Base-by-base conservation (phyloP, 176 grass and related monocot species). In the Avena sativa region DNA sequence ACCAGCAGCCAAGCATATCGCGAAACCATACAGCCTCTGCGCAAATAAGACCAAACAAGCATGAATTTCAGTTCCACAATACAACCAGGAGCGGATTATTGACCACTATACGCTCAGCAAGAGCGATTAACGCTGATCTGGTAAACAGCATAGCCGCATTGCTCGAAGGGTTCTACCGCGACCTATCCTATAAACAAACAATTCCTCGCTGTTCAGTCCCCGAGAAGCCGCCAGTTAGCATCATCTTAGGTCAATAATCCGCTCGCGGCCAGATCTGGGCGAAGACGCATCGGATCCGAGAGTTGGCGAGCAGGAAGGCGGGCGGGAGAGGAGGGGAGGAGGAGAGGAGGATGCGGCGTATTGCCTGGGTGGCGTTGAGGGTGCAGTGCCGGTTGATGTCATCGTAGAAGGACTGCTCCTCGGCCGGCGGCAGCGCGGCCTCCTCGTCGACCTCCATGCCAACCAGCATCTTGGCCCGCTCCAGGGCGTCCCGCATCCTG, bases 381-480 rank as follows among this genome's bases (percentile, higher is more conserved):
- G 97, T 91, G 87, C 94, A 98, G 78, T 96, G 76, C 74, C 94
- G 94, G 87, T 96, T 92, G 85, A 96, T 86, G 57, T 98, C 97
- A 71, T 93, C 94, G 76, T 96, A 85, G 92, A 98, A 98, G 87
- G 97, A 98, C 62, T 91, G 90, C 57, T 92, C 88, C 90, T 96
- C 92, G 11, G 92, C 90, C 52, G 90, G 82, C 72, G 82, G 83
- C 68, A 75, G 69, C 21, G 81, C 74, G 25, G 91, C 84, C 90
- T 98, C 94, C 89, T 98, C 97, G 77, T 94, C 94, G 9, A 94
- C 87, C 83, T 98, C 97, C 89, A 98, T 89, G 49, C 97, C 94
- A 16, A 94, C 97, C 77, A 98, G 89, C 97, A 98, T 98, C 92
- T 94, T 98, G n/a, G 94, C 97, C 79, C 86, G 95, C 90, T 98